A percentile compares a stretch with the other conserved stretches of the same genome.
Evolutionary conservation across 2,329 filamentous ascomycete genomes (phyloP).

Genomic region (Tolypocladium pustulatum): DNA sequence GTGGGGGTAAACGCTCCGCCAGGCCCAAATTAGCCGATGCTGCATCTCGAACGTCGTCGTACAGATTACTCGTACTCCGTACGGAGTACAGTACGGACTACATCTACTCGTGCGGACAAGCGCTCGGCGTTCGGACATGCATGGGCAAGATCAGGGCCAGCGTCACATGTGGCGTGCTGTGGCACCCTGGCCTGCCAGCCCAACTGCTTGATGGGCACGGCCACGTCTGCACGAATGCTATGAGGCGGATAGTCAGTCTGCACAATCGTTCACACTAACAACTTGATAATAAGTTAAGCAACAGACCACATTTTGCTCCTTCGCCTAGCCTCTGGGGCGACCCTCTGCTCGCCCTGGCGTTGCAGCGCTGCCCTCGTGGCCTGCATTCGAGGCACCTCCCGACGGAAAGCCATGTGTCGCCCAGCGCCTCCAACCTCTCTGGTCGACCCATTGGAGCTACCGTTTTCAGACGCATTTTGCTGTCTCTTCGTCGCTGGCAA

Average conservation of each 20-base stretch:
- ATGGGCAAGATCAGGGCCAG: neutral
- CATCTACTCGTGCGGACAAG: too few species aligned
- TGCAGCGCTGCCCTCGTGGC: neutral
- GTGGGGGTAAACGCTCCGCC: neutral
- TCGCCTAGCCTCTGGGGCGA: too few species aligned
- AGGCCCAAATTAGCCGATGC: neutral
- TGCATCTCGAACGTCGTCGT: neutral
- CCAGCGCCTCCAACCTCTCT: too few species aligned
- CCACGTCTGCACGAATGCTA: neutral
- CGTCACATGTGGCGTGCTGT: neutral
- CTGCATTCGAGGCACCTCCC: too few species aligned
- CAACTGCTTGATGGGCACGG: neutral
- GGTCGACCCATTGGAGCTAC: too few species aligned
- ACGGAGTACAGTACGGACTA: neutral
- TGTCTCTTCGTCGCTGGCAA: too few species aligned
- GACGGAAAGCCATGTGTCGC: too few species aligned
- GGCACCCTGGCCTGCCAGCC: neutral
- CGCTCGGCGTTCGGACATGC: neutral
- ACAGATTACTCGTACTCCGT: neutral
- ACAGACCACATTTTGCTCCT: too few species aligned
- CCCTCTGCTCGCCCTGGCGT: too few species aligned
- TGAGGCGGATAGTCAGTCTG: too few species aligned
- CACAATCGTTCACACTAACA: neutral
- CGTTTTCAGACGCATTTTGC: neutral
- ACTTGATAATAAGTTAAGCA: too few species aligned